These are phyloP conservation scores for Hypericum perforatum DNA, from an alignment of 345 rosid species.

Conservation along the genomic window DNA sequence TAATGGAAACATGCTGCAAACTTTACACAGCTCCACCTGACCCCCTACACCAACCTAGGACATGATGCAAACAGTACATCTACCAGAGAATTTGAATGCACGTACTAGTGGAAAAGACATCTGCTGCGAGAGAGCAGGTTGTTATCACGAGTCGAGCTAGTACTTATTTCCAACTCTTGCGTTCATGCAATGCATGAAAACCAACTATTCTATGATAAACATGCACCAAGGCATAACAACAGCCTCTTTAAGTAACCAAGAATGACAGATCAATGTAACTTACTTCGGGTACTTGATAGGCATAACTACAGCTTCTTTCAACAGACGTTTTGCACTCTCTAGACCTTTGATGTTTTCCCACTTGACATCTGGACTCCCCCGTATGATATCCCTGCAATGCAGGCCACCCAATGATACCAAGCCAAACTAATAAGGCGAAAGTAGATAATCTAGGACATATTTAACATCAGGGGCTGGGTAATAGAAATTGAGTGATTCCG, in stretches of 20 bases:
- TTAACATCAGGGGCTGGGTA: too few species aligned
- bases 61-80: too few species aligned
- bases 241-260: not conserved
- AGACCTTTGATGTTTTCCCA: conserved; percentile 95
- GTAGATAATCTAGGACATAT: not conserved
- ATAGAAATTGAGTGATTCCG: not conserved
- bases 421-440: not conserved
- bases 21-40: too few species aligned
- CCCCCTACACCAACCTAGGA: too few species aligned
- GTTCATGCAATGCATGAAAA: too few species aligned
- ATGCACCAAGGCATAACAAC: conserved; percentile 1
- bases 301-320: conserved; percentile 99
- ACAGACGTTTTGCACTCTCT: conserved; percentile 74
- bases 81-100: too few species aligned
- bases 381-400: conserved; percentile 71
- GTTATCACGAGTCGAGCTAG: too few species aligned
- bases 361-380: conserved; percentile 82
- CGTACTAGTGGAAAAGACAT: too few species aligned
- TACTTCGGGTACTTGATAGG: conserved; percentile 97
- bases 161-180: too few species aligned
- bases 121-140: too few species aligned
- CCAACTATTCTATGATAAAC: not conserved
- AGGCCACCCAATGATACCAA: not conserved
- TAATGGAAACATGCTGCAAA: too few species aligned
- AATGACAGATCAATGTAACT: conserved; percentile 18